phyloP scores from a whole-genome alignment of 2,329 filamentous ascomycete species.

The Cladosporium phlei region DNA sequence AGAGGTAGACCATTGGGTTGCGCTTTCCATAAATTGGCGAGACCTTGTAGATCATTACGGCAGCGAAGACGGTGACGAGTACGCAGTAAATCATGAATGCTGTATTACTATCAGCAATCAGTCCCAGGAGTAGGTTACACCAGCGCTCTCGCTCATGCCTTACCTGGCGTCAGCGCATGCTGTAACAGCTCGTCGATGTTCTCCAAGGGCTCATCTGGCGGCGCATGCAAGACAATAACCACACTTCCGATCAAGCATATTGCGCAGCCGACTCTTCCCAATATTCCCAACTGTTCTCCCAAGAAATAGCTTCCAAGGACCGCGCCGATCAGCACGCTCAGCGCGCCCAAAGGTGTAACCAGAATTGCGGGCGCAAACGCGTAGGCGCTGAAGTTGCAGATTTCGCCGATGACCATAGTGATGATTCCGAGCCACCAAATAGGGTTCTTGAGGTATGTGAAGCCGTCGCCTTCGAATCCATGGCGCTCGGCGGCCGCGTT shows the following conservation, averaged over 20 bases:
- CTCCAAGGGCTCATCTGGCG: conserved; percentile 83
- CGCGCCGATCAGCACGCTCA: conserved; percentile 89
- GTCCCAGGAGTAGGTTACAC: background rate
- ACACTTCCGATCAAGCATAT: conserved; percentile 94
- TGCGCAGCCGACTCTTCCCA: conserved; percentile 92
- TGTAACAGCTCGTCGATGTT: conserved; percentile 88
- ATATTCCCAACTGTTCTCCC: conserved; percentile 78
- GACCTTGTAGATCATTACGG: conserved; percentile 93
- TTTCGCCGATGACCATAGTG: conserved; percentile 84
- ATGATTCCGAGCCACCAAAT: conserved; percentile 95
- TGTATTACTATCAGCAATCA: conserved; percentile 35
- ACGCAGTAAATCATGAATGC: conserved; percentile 86
- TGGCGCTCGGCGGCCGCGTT: conserved; percentile 86
- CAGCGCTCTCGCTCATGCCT: conserved; percentile 21
- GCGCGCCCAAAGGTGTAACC: conserved; percentile 87
- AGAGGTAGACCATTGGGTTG: conserved; percentile 93
- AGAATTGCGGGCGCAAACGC: conserved; percentile 98
- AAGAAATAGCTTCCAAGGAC: conserved; percentile 94
- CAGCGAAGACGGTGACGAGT: conserved; percentile 74
- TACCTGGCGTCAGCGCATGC: conserved; percentile 88
- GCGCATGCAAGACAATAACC: conserved; percentile 95
- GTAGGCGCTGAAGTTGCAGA: conserved; percentile 97
- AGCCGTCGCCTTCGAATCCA: conserved; percentile 95
- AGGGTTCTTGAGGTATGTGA: conserved; percentile 88
- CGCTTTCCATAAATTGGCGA: conserved; percentile 86